A percentile compares a stretch with the other conserved stretches of the same genome.
These are phyloP conservation scores for Annulohypoxylon bovei DNA, from an alignment of 495 filamentous ascomycete genomes.

Conservation along the genomic window DNA sequence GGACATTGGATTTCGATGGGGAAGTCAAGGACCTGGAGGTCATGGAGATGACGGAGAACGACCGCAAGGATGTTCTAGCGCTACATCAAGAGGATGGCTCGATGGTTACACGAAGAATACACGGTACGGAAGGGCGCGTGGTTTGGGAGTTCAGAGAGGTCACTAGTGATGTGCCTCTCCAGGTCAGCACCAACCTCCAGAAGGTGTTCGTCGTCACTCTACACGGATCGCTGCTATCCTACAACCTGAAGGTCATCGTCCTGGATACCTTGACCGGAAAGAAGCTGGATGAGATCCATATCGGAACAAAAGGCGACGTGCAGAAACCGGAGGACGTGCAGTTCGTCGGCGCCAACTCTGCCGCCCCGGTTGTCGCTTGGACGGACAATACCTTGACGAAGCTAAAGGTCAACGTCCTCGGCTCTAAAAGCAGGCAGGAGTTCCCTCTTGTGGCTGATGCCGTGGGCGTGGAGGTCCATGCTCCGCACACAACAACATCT, in stretches of 20 bases:
- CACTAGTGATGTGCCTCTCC: slow-evolving; percentile 76
- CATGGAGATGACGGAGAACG: slow-evolving; percentile 71
- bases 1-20: slow-evolving; percentile 69
- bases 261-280: slow-evolving; percentile 77
- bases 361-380: slow-evolving; percentile 84
- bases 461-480: slow-evolving; percentile 74
- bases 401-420: slow-evolving; percentile 83
- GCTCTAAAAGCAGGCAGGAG: slow-evolving; percentile 70
- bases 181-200: slow-evolving; percentile 78
- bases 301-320: slow-evolving; percentile 80
- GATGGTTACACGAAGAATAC: slow-evolving; percentile 73
- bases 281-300: slow-evolving; percentile 68
- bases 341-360: slow-evolving; percentile 85
- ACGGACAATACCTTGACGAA: slow-evolving; percentile 72
- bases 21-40: slow-evolving; percentile 82
- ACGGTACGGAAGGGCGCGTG: slow-evolving; percentile 75
- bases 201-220: slow-evolving; percentile 81
- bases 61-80: slow-evolving; percentile 75
- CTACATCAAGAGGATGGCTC: slow-evolving; percentile 68
- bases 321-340: slow-evolving; percentile 72
- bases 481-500: slow-evolving; percentile 73
- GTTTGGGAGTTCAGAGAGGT: slow-evolving; percentile 79
- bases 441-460: slow-evolving; percentile 68
- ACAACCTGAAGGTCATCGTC: slow-evolving; percentile 76
- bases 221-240: slow-evolving; percentile 71